Evolutionary conservation across 2,329 filamentous ascomycete species (phyloP).

Genomic region (Aspergillus terreus): DNA sequence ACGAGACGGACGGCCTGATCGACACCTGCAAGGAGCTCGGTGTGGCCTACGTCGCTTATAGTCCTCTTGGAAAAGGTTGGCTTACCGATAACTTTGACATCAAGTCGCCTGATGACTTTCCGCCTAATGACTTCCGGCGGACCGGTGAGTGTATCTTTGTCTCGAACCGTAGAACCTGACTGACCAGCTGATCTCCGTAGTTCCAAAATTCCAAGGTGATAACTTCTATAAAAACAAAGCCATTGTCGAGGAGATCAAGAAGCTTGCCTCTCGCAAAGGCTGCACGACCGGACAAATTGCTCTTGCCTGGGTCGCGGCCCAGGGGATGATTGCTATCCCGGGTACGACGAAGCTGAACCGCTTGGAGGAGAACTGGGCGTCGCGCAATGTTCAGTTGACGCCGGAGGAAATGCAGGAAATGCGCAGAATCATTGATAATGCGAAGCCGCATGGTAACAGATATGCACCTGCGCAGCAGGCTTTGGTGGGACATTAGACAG

Average conservation of each 20-base stretch:
- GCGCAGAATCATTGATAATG: slow-evolving; percentile 35
- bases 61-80: slow-evolving; percentile 47
- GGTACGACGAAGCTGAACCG: slow-evolving; percentile 42
- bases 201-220: slow-evolving; percentile 38
- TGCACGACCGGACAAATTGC: slow-evolving; percentile 36
- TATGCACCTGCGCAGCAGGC: slow-evolving; percentile 24
- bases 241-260: slow-evolving; percentile 43
- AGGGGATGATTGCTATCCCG: slow-evolving; percentile 45
- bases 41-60: slow-evolving; percentile 46
- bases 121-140: slow-evolving; percentile 40
- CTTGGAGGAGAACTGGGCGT: slow-evolving; percentile 41
- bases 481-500: slow-evolving; percentile 22
- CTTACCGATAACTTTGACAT: slow-evolving; percentile 44
- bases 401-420: slow-evolving; percentile 40
- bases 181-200: slow-evolving; percentile 6
- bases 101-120: slow-evolving; percentile 47
- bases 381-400: slow-evolving; percentile 33
- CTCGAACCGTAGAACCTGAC: neutral
- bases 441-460: slow-evolving; percentile 37
- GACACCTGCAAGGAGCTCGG: slow-evolving; percentile 40
- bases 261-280: slow-evolving; percentile 34
- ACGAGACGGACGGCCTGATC: slow-evolving; percentile 41
- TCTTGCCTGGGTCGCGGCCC: slow-evolving; percentile 39
- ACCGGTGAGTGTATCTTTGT: slow-evolving; percentile 22
- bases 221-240: slow-evolving; percentile 45